Evolutionary conservation across 352 stramenopile species (phyloP), one percentile per base, ranked within the genome.

Genomic region (Peronospora belbahrii): DNA sequence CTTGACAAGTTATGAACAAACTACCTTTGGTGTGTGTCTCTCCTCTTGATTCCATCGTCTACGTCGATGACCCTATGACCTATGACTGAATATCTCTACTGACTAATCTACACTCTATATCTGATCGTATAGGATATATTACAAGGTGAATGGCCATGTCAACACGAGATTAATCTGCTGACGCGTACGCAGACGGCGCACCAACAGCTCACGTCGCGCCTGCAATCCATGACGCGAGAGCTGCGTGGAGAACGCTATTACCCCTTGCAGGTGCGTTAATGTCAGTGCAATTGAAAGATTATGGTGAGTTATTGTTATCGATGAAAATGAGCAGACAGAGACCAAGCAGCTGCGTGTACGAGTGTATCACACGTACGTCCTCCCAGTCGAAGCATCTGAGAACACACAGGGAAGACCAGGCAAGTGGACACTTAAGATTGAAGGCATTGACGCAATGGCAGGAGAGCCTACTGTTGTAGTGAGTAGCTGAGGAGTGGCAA

Each of bases 381-480:
- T 66, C 4, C 70, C 72, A 1, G 60, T 78, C 6, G 48, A 59
- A 11, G 73, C 54, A 17, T 31, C 49, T 0, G 70, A 74, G 7
- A 53, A 67, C 14, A 48, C 39, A 5, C 60, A 55, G 15, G 44
- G 65, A 7, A 41, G 49, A 8, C 63, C 70, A 18, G 72, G 74
- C 2, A 51, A 44, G 18, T 89, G 77, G 74, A 85, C 77, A 39
- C 63, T 89, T 31, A 75, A 72, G 20, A 74, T 85, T 18, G 66
- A 85, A 55, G 72, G 70, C 2, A 39, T 67, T 1, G 74, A 88
- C 15, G 40, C 60, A 8, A 37, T 60, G 4, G 44, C 51, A 19
- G 64, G 42, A 15, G 30, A 56, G 2, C 56, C 68, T 0, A 68
- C 42, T 13, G 36, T 63, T 9, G 74, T 76, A 52, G 76, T 83